A percentile compares a stretch with the other conserved stretches of the same genome.
phyloP scores from a whole-genome alignment of 306 rosid genomes.

The Prunus salicina region DNA sequence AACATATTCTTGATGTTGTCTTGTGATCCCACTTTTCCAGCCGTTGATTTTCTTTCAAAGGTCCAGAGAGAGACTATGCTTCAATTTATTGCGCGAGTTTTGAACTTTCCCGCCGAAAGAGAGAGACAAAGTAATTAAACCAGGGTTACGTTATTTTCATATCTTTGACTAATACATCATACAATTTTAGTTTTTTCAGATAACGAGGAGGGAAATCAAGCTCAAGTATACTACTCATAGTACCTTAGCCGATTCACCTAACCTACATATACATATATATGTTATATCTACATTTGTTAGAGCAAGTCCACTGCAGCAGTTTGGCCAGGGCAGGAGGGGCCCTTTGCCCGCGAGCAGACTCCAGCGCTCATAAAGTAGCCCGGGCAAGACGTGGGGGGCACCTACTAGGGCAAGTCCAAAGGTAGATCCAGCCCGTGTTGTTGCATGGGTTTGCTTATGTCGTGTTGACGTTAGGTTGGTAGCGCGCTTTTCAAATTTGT shows the following conservation, averaged over 20 bases:
- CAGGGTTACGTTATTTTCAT: not conserved
- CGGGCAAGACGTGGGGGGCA: no score
- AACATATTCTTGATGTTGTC: not conserved
- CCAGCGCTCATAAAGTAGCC: accelerated
- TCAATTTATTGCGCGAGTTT: not conserved
- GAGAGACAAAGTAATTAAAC: not conserved
- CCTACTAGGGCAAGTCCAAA: no score
- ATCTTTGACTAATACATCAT: not conserved
- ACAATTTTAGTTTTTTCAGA: not conserved
- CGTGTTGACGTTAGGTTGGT: no score
- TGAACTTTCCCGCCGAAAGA: slow-evolving; percentile 15
- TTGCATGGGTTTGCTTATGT: no score
- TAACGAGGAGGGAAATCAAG: no score
- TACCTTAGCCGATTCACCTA: no score
- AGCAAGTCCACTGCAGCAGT: no score
- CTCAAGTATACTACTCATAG: no score
- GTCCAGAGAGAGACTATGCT: not conserved
- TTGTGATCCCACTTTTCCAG: not conserved
- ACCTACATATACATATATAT: no score
- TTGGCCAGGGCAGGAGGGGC: accelerated
- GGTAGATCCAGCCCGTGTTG: no score
- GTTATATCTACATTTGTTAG: not conserved
- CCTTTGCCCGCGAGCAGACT: no score
- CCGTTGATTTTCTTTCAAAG: not conserved
- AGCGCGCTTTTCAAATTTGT: no score